Percentiles rank a stretch among this genome's conserved stretches.
Evolutionary conservation across 2,329 filamentous ascomycete species (phyloP).

Genomic region (Byssothecium circinans): DNA sequence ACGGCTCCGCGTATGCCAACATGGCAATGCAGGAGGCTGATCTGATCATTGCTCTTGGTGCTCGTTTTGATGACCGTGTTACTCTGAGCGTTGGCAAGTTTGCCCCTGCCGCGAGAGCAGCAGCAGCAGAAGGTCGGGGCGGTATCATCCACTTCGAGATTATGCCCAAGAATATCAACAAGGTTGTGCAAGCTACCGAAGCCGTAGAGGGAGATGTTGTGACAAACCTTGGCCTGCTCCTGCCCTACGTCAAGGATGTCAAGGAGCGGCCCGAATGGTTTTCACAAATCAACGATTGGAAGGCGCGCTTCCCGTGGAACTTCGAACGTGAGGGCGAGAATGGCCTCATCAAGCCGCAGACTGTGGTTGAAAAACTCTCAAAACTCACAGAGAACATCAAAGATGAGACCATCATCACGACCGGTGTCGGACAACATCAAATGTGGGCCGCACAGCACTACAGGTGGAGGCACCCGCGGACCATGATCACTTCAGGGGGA

Average conservation of each 20-base stretch:
- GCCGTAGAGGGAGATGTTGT: conserved; percentile 92
- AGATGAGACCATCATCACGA: conserved; percentile 82
- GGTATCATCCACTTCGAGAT: conserved; percentile 98
- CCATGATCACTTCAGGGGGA: conserved; percentile 95
- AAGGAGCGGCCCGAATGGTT: conserved; percentile 83
- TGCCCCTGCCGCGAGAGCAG: conserved; percentile 82
- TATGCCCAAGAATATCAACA: conserved; percentile 99
- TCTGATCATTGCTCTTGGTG: conserved; percentile 90
- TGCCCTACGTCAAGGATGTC: conserved; percentile 70
- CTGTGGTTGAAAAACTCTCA: conserved; percentile 86
- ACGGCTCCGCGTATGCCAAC: conserved; percentile 95
- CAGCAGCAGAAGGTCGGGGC: conserved; percentile 80
- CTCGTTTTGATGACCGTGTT: conserved; percentile 94
- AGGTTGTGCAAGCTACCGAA: conserved; percentile 94
- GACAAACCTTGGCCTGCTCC: conserved; percentile 71
- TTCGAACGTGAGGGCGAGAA: conserved; percentile 78
- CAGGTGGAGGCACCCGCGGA: conserved; percentile 87
- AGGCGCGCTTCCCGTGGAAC: conserved; percentile 82
- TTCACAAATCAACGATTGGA: conserved; percentile 85
- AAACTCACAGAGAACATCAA: conserved; percentile 79
- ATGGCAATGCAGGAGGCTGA: conserved; percentile 98
- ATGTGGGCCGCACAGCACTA: conserved; percentile 99
- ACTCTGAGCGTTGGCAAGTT: conserved; percentile 82
- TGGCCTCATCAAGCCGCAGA: conserved; percentile 90
- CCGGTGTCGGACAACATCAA: conserved; percentile 96